Base-by-base conservation (phyloP, 768 basidiomycete genomes). In the Suillus cothurnatus region DNA sequence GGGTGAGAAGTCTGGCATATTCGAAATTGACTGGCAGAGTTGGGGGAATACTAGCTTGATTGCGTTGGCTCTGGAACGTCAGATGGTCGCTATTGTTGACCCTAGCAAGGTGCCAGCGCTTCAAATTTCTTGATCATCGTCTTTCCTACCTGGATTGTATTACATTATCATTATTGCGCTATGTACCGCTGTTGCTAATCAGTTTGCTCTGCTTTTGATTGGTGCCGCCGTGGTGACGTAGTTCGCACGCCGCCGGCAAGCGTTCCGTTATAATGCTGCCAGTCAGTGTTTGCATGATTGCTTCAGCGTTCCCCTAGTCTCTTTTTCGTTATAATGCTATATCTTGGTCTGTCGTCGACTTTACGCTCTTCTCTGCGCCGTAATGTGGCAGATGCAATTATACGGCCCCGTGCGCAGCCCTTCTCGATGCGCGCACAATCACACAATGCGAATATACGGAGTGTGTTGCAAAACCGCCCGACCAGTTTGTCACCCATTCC, bases 11-110 rank as follows among this genome's bases (percentile, higher is more conserved):
- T 86, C 85, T 12, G 87, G 89, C 9, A 83, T 93, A 28, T 93
- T 90, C 68, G 91, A 92, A 74, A 86, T 92, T 64, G 88, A 87
- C 71, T 93, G 91, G 91, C 88, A 88, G 73, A 80, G 79, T 43
- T 81, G 82, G 67, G 81, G 77, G 34, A 73, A 78, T 14, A 73
- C 84, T 47, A 86, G 88, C 73, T 82, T 91, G 43, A 81, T 93
- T 70, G 89, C 89, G 6, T 72, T 93, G 68, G 89, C 89, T 23
- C 77, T 93, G 71, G 89, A 91, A 74, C 86, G 85, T 66, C 82
- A 82, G 61, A 77, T 82, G 41, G 90, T 92, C n/a, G 89, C 85
- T 6, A 81, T 93, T 39, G 81, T 92, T 55, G 90, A 93, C 72
- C 77, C 86, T 38, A 72, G 78, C 15, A 84, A 82, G 71, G 78